Evolutionary conservation across 2,329 filamentous ascomycete species (phyloP), one percentile per base, ranked within the genome.

Genomic region (Apiospora pterosperma): DNA sequence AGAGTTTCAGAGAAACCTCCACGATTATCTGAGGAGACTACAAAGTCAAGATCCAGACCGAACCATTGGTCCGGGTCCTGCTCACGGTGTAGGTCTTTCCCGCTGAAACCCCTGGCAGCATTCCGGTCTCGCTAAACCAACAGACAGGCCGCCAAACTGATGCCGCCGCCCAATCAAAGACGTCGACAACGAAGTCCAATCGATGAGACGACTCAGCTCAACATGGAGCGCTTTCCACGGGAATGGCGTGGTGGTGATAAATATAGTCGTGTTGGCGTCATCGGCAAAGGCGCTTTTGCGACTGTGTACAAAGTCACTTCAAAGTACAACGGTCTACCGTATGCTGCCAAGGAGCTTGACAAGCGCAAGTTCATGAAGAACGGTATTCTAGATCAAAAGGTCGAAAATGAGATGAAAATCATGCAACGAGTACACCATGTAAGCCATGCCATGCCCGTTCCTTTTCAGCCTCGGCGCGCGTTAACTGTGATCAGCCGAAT

Each of bases 341-440:
- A 91, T 72, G 96, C 96, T 5, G 94, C 93, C 16, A 99, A 99
- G 76, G 93, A 98, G 77, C 86, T 99, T 4, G 93, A 97, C 77
- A 98, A 97, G 79, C 88, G 92, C 62, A 89, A 90, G 21, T 97
- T 97, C 74, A 92, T 97, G 82, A 97, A 97, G 79, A 96, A 97
- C 71, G 94, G 93, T 2, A 84, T 94, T 23, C 78, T 97, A 25
- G 93, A 97, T 72, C 90, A 93, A 69, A 97, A 96, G 76, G 91
- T 98, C 16, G 92, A 97, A 74, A 97, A 96, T 71, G 96, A 99
- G 79, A 95, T 99, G 90, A 91, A 88, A 69, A 98, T 99, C 71
- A 98, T 99, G 93, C 88, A 90, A 72, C 86, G 84, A 63, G 85
- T 98, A 62, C 83, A 89, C 63, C 96, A 99, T 80, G 91, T 93